Evolutionary conservation across 768 basidiomycete genomes (phyloP).

Genomic region (Lanmaoa rubissima): DNA sequence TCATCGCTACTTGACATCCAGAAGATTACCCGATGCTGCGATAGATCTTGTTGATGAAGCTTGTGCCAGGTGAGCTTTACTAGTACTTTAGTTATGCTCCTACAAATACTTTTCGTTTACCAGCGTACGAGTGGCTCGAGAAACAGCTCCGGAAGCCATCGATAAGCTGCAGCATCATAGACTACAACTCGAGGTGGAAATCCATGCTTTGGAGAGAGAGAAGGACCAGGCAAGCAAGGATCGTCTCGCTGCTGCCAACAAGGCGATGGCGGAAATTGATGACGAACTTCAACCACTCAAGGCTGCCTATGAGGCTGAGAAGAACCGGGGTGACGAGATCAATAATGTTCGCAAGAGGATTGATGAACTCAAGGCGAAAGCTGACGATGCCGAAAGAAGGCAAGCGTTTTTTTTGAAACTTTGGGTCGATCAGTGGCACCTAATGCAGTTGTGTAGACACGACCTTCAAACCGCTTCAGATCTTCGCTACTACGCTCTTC

Average conservation of each 20-base stretch:
- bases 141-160: conserved; percentile 92
- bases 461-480: conserved; percentile 82
- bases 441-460: conserved; percentile 38
- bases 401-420: conserved; percentile 33
- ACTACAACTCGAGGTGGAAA: conserved; percentile 90
- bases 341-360: conserved; percentile 74
- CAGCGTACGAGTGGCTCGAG: conserved; percentile 86
- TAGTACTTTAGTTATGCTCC: background rate
- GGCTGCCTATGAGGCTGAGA: conserved; percentile 85
- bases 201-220: conserved; percentile 91
- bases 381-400: conserved; percentile 89
- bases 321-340: conserved; percentile 77
- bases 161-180: conserved; percentile 87
- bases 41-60: conserved; percentile 94
- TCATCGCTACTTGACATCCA: conserved; percentile 85
- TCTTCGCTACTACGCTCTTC: conserved; percentile 87
- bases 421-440: background rate
- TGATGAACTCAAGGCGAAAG: conserved; percentile 88
- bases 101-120: background rate
- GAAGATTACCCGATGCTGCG: conserved; percentile 79
- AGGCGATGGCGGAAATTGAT: conserved; percentile 78
- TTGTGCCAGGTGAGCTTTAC: conserved; percentile 64
- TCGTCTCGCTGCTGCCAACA: conserved; percentile 68
- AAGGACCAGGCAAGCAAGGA: conserved; percentile 89
- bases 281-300: conserved; percentile 81